Base-by-base conservation (phyloP, 495 filamentous ascomycete species). In the Articulospora tetracladia region DNA sequence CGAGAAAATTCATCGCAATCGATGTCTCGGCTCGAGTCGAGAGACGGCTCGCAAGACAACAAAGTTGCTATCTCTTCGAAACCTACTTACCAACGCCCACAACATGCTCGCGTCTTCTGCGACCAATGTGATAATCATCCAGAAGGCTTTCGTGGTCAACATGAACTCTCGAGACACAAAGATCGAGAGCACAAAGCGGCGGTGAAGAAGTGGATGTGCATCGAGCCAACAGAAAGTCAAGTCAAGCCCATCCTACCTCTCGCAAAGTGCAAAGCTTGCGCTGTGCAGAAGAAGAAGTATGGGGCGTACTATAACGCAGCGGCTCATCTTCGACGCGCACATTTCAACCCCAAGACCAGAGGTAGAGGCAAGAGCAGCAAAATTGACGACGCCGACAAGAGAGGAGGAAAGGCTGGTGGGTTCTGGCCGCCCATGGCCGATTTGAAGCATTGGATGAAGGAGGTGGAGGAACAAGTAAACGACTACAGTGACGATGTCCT, bases 271-370 rank as follows among this genome's bases (percentile, higher is more conserved):
- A 96, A 97, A 70, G 84, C 89, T 39, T 98, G 94, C 62, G 80
- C 80, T 11, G 82, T 81, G 24, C 64, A 68, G 28, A 74, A 79
- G 51, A 97, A 97, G 75, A 79, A 77, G 57, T 98, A 98, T 66
- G 88, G 88, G 3, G 90, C 89, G 23, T 96, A 98, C 72, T 97
- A 98, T 69, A 98, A 98, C 64, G 93, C 93, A 1, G 91, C 93
- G 1, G 93, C 93, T 0, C 94, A 97, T 70, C 80, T 98, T 15
- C 84, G 93, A 20, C 85, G 94, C 20, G 90, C 90, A 17, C 94
- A 98, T 69, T 98, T 97, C 78, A 76, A 70, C 23, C 72, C 76
- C 4, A 79, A 76, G 59, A 70, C 73, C 46, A 72, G 68, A 52
- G 69, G 69, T 23, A 65, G 74, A 52, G 70, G 69, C 23, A 69